These are phyloP conservation scores for Dipteronia dyeriana DNA, from an alignment of 345 rosid species.

Conservation along the genomic window DNA sequence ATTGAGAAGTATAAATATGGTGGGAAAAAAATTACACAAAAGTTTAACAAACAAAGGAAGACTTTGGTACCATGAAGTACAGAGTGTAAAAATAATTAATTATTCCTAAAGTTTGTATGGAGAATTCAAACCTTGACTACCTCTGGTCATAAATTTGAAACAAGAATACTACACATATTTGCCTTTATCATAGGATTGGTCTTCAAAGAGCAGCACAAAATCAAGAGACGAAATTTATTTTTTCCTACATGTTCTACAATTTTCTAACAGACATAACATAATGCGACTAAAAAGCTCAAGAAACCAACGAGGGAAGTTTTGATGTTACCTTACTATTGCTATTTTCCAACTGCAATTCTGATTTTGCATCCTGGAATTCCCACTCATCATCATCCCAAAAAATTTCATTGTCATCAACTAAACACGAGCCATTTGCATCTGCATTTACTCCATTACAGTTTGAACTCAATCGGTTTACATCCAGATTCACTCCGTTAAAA, in stretches of 20 bases:
- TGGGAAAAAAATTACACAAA: neutral
- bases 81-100: neutral
- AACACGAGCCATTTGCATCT: neutral
- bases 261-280: neutral
- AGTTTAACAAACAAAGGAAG: neutral
- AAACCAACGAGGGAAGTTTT: neutral
- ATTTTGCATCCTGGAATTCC: constrained; percentile 43
- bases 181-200: neutral
- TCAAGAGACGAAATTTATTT: neutral
- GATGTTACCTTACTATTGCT: constrained; percentile 31
- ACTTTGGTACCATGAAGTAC: neutral
- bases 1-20: neutral
- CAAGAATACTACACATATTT: neutral
- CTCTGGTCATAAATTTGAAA: neutral
- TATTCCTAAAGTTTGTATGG: neutral
- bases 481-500: neutral
- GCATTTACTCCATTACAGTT: neutral
- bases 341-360: constrained; percentile 11
- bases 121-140: neutral
- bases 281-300: neutral
- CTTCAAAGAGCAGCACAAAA: neutral
- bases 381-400: constrained; percentile 36
- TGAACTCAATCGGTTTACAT: constrained; percentile 17
- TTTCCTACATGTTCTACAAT: neutral
- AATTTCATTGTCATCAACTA: constrained; percentile 19